Evolutionary conservation across 768 basidiomycete genomes (phyloP).

Genomic region (Podaxis rugospora): DNA sequence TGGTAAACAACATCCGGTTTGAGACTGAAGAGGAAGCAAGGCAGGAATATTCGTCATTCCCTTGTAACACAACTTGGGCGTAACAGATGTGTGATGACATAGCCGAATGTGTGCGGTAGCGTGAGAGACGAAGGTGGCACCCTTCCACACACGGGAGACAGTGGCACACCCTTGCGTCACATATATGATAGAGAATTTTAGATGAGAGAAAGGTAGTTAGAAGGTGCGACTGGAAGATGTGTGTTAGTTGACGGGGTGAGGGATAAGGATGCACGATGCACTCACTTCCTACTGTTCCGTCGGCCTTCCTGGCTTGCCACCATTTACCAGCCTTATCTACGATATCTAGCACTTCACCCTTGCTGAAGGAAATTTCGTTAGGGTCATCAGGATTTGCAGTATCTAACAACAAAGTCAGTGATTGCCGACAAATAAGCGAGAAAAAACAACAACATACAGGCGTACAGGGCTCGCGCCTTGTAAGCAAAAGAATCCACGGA

Average conservation of each 20-base stretch:
- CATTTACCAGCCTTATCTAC: constrained; percentile 91
- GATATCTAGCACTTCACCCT: constrained; percentile 91
- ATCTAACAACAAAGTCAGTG: constrained; percentile 47
- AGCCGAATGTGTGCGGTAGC: not conserved
- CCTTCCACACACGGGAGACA: not conserved
- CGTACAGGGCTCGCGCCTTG: constrained; percentile 86
- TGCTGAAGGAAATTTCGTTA: constrained; percentile 90
- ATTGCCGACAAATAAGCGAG: constrained; percentile 10
- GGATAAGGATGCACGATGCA: constrained; percentile 17
- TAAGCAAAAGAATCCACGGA: constrained; percentile 49
- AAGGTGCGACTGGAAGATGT: constrained; percentile 61
- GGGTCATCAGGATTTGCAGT: constrained; percentile 92
- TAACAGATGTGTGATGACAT: constrained; percentile 1
- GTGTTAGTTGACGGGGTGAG: constrained; percentile 11
- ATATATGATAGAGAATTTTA: constrained; percentile 26
- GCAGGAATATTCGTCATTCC: constrained; percentile 1
- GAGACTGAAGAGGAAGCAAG: not conserved
- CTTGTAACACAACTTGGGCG: not conserved
- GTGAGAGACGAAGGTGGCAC: not conserved
- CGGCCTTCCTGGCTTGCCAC: constrained; percentile 85
- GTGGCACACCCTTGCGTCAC: not conserved
- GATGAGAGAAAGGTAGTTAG: constrained; percentile 81
- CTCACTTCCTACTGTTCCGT: constrained; percentile 77
- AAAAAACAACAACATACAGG: constrained; percentile 54
- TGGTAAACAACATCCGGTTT: constrained; percentile 4